Evolutionary conservation across 1,284 basidiomycete species (phyloP).

Genomic region (Malassezia globosa): DNA sequence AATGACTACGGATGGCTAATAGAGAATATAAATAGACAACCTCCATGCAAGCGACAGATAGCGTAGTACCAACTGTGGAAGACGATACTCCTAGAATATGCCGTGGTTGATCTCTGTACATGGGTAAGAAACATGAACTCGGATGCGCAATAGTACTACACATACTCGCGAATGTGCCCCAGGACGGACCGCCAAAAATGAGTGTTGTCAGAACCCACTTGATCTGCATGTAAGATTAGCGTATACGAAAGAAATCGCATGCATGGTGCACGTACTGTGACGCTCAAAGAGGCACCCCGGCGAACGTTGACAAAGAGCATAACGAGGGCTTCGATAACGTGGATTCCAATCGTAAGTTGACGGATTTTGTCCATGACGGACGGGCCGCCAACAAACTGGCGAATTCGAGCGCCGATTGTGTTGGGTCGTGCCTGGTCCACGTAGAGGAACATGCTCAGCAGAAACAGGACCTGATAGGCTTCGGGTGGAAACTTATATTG

Average conservation of each 20-base stretch:
- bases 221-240: constrained; percentile 2
- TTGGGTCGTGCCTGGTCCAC: constrained; percentile 11
- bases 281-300: background rate
- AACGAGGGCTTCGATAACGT: constrained; percentile 9
- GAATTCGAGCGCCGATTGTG: constrained; percentile 12
- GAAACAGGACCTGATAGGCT: constrained; percentile 12
- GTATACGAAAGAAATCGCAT: background rate
- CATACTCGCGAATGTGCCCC: constrained; percentile 10
- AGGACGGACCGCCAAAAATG: constrained; percentile 12
- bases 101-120: constrained; percentile 15
- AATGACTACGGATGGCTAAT: too few species aligned
- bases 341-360: constrained; percentile 1
- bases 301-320: constrained; percentile 11
- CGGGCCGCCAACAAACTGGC: constrained; percentile 7
- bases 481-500: constrained; percentile 15
- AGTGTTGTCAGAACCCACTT: constrained; percentile 17
- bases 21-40: too few species aligned
- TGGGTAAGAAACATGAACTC: too few species aligned
- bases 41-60: too few species aligned
- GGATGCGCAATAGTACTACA: background rate
- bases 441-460: constrained; percentile 10
- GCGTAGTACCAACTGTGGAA: too few species aligned
- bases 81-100: too few species aligned
- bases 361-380: constrained; percentile 6
- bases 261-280: constrained; percentile 4